A percentile compares a stretch with the other conserved stretches of the same genome.
Evolutionary conservation across 148 eudicot species (phyloP).

Genomic region (Chenopodium album): DNA sequence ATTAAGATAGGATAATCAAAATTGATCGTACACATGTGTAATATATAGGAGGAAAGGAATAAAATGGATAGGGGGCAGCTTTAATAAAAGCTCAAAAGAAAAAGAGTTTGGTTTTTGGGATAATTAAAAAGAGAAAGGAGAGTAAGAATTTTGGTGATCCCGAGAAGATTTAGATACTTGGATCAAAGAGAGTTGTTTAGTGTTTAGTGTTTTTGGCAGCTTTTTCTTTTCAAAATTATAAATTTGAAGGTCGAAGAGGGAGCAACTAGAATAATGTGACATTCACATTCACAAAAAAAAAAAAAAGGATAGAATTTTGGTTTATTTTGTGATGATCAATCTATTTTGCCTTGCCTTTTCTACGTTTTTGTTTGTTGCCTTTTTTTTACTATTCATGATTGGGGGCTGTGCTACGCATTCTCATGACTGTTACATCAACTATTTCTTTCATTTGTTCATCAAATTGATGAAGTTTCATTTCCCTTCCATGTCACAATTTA

Average conservation of each 20-base stretch:
- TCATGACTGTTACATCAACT: conserved; percentile 7
- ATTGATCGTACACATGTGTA: not conserved
- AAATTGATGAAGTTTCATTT: not conserved
- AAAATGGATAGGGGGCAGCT: not conserved
- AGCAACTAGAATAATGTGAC: conserved; percentile 17
- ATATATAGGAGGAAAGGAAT: not conserved
- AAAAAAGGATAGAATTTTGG: not conserved
- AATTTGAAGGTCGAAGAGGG: conserved; percentile 15
- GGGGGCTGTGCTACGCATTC: conserved; percentile 5
- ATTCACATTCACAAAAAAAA: conserved; percentile 9
- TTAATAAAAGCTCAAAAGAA: conserved; percentile 22
- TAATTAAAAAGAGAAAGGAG: not conserved
- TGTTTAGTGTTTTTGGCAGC: not conserved
- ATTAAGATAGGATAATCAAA: not conserved
- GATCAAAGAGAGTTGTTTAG: not conserved
- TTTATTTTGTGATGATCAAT: not conserved
- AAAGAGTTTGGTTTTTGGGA: conserved; percentile 6
- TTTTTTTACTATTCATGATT: conserved; percentile 5
- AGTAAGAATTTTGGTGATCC: conserved; percentile 25
- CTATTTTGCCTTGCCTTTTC: conserved; percentile 12
- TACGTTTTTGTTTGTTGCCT: not conserved
- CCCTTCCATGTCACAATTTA: not conserved
- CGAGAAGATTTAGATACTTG: conserved; percentile 16
- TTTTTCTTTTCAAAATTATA: conserved; percentile 6
- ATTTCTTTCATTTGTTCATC: not conserved